Conservation (phyloP, 768 basidiomycete genomes). For the Fomitopsis pulvina region DNA sequence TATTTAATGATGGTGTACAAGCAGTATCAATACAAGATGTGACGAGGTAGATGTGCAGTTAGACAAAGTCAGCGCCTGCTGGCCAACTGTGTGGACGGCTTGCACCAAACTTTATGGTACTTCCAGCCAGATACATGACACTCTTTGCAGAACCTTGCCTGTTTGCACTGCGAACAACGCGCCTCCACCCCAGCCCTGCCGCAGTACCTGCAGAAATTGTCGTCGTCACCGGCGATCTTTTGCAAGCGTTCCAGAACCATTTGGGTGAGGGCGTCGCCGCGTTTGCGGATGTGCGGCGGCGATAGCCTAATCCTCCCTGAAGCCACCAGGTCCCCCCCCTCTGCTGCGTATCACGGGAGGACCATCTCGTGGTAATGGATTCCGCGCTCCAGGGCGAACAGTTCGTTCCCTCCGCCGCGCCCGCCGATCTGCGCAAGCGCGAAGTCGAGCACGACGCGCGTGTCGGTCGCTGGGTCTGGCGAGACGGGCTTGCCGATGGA, state of each 20-base stretch:
- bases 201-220: slow-evolving; percentile 17
- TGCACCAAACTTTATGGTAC: slow-evolving; percentile 16
- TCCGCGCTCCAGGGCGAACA: slow-evolving; percentile 16
- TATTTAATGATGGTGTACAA: too few relatives aligned
- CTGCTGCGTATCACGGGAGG: slow-evolving; percentile 9
- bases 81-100: not conserved
- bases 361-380: slow-evolving; percentile 14
- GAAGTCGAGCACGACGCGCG: slow-evolving; percentile 14
- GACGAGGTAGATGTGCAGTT: not conserved
- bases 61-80: not conserved
- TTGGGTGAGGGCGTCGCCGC: slow-evolving; percentile 6
- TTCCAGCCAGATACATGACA: slow-evolving; percentile 17
- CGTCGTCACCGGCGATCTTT: slow-evolving; percentile 10
- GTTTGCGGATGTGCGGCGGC: slow-evolving; percentile 5
- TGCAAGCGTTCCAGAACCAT: slow-evolving; percentile 10
- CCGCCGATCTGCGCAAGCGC: slow-evolving; percentile 14
- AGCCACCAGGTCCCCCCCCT: slow-evolving; percentile 5
- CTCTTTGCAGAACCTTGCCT: slow-evolving; percentile 12
- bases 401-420: slow-evolving; percentile 14
- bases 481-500: slow-evolving; percentile 10
- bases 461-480: slow-evolving; percentile 9
- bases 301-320: slow-evolving; percentile 9
- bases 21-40: too few relatives aligned
- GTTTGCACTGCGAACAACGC: slow-evolving; percentile 17
- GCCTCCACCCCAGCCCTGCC: slow-evolving; percentile 14